Percentiles rank a stretch among this genome's conserved stretches.
Conservation (phyloP, 2,329 filamentous ascomycete species). For the Hypoxylon sp. region DNA sequence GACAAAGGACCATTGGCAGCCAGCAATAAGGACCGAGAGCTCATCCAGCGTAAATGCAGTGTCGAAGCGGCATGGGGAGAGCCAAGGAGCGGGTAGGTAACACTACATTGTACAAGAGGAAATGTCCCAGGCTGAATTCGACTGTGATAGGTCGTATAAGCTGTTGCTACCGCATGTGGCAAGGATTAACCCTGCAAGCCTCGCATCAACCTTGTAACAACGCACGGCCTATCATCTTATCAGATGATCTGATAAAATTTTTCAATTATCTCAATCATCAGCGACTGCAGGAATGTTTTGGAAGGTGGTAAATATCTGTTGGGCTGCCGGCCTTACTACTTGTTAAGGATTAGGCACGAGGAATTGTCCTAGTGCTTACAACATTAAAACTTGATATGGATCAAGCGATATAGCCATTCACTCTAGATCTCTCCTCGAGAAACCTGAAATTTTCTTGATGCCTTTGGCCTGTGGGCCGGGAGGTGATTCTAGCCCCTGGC, state of each 20-base stretch:
- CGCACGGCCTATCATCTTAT: constrained; percentile 44
- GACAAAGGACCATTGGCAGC: neutral
- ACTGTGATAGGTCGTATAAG: constrained; percentile 29
- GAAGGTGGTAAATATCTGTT: constrained; percentile 27
- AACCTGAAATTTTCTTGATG: constrained; percentile 1
- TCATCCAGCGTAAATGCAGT: constrained; percentile 9
- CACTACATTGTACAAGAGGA: constrained; percentile 24
- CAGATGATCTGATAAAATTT: constrained; percentile 49
- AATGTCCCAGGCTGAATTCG: constrained; percentile 8
- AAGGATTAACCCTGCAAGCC: constrained; percentile 21
- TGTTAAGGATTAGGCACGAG: neutral
- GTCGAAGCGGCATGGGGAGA: constrained; percentile 13
- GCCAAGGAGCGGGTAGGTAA: constrained; percentile 23
- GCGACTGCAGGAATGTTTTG: constrained; percentile 13
- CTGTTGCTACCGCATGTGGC: constrained; percentile 12
- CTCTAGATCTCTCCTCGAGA: neutral
- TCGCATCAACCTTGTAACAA: constrained; percentile 4
- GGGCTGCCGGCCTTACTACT: constrained; percentile 13
- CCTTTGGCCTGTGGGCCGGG: constrained; percentile 9
- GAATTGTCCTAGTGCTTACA: constrained; percentile 10
- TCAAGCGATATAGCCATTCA: constrained; percentile 16
- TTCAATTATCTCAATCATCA: constrained; percentile 25
- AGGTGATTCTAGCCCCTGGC: constrained; percentile 11
- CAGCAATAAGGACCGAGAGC: constrained; percentile 12
- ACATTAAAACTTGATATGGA: constrained; percentile 12